Evolutionary conservation across 2,329 filamentous ascomycete species (phyloP).

Genomic region (Orbilia oligospora): DNA sequence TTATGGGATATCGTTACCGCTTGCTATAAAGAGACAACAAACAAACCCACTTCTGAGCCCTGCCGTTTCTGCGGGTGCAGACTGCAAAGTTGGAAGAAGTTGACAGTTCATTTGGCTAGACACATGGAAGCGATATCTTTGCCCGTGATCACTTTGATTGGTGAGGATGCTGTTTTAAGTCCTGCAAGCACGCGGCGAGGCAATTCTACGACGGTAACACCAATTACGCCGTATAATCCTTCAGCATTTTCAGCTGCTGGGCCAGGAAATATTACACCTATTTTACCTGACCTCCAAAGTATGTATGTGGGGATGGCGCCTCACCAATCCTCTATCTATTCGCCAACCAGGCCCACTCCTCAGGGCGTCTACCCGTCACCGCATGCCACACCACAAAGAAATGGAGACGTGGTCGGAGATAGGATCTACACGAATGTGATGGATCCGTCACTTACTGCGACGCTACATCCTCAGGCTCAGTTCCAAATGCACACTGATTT

Average conservation of each 20-base stretch:
- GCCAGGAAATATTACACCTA: slow-evolving; percentile 43
- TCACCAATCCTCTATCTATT: slow-evolving; percentile 44
- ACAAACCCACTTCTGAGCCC: slow-evolving; percentile 79
- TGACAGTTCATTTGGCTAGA: slow-evolving; percentile 92
- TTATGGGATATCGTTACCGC: slow-evolving; percentile 84
- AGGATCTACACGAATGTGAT: slow-evolving; percentile 47
- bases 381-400: slow-evolving; percentile 50
- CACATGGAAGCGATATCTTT: slow-evolving; percentile 94
- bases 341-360: slow-evolving; percentile 53
- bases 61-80: slow-evolving; percentile 89
- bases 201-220: slow-evolving; percentile 57
- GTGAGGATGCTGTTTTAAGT: slow-evolving; percentile 67
- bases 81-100: slow-evolving; percentile 89
- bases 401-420: slow-evolving; percentile 54
- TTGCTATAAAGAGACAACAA: slow-evolving; percentile 79
- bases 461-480: slow-evolving; percentile 43
- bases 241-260: slow-evolving; percentile 35
- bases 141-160: slow-evolving; percentile 76
- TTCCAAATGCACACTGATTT: slow-evolving; percentile 53
- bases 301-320: slow-evolving; percentile 51
- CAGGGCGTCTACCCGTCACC: slow-evolving; percentile 48
- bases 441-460: slow-evolving; percentile 44
- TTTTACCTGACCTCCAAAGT: slow-evolving; percentile 41
- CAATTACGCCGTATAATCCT: slow-evolving; percentile 57
- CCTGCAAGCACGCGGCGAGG: slow-evolving; percentile 55